Evolutionary conservation across 805 yeast species (phyloP), one percentile per base, ranked within the genome.

Genomic region (Aciculoconidium aculeatum): DNA sequence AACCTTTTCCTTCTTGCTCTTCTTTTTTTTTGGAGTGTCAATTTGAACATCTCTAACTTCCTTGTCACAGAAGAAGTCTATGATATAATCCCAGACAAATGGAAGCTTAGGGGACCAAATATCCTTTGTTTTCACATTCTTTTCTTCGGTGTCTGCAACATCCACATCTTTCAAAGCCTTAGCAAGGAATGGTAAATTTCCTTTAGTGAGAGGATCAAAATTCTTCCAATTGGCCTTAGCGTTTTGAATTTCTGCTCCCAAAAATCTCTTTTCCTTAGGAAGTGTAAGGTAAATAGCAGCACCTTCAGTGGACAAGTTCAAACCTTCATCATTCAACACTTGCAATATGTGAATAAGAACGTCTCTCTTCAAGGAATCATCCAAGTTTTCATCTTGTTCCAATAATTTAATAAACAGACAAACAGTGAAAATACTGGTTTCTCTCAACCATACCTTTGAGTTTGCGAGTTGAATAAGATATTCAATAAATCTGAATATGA

Each of bases 371-470:
- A 36, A 34, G 2, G 42, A 51, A 21, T 35, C 47, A 7, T 42
- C 50, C 20, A 29, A 18, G 7, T 11, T 12, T 4, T 31, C 27
- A 10, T 15, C 7, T 15, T 14, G 14, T 13, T 30, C 30, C 18
- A 42, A n/a, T 11, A 18, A 13, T 12, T 25, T 21, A 6, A 62
- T 35, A 26, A 80, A 65, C 30, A 72, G 77, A 41, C 70, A 74
- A 26, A 88, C 60, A 1, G 94, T 81, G 46, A 67, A 83, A 44
- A 83, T 65, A 22, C 85, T 67, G 3, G 94, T 75, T 54, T 90
- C 96, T 36, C 94, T 65, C 23, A 88, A 70, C 96, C 96, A 88
- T 1, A 83, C 72, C 51, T 88, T 90, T 19, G 60, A 40, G 9
- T 61, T 51, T 0, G 94, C 70, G 32, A 88, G 60, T 14, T 71